Evolutionary conservation across 2,329 filamentous ascomycete species (phyloP), one percentile per base, ranked within the genome.

Genomic region (Stachybotrys chartarum): DNA sequence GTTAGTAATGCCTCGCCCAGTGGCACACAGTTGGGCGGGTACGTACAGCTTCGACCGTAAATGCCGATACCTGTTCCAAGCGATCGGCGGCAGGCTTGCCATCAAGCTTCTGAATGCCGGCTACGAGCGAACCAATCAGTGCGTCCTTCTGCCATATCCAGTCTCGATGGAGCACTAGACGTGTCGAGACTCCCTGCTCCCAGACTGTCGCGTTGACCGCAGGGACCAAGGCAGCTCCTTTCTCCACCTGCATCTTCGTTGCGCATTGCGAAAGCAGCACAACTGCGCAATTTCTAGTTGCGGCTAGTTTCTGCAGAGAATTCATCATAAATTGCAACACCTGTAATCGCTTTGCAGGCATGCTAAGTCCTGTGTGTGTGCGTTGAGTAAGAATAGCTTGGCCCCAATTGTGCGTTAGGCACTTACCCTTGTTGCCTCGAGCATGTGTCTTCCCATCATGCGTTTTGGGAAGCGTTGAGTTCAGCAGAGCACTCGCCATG

Each of bases 81-180:
- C 67, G 66, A 30, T 73, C 70, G 18, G 68, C 61, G 30, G 67
- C 67, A 2, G 64, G 63, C 62, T 76, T 80, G 7, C 86, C 85
- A 60, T 83, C 79, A 44, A 81, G 69, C 68, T 88, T 90, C 64
- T 88, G 80, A 11, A 90, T 72, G 52, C 84, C 85, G 11, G 79
- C 83, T 60, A 88, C 77, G 56, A 82, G 78, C 48, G 82, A 70
- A 60, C 78, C 77, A 57, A 76, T 75, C 30, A 75, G 72, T 17
- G 69, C 70, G 49, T 72, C 71, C 48, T 72, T 71, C 53, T 73
- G 70, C 72, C 78, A 82, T 58, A 76, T 80, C 81, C 83, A 92
- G 72, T 96, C 90, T 63, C 88, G 81, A 69, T 94, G 96, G 39
- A 96, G 70, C 30, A 87, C 86, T 58, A 96, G 69, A 54, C 91